Evolutionary conservation across 129 eudicot genomes (phyloP).

Genomic region (Oenanthe sinensis): DNA sequence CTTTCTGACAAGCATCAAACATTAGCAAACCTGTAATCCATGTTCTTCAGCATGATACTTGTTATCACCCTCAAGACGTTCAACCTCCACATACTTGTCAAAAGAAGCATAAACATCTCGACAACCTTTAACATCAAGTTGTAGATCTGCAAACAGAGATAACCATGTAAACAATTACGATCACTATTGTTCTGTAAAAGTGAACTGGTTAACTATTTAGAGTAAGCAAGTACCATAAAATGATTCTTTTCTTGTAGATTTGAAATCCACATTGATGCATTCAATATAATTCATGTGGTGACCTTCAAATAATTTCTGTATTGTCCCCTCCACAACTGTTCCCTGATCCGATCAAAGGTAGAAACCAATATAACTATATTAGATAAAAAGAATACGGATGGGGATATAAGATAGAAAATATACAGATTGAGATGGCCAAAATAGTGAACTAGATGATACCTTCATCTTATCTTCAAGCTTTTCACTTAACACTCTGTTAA

Average conservation of each 20-base stretch:
- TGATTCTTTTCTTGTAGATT: constrained; percentile 95
- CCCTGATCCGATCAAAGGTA: constrained; percentile 43
- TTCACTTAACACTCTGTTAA: constrained; percentile 85
- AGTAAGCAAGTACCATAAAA: constrained; percentile 60
- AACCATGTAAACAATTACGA: background rate
- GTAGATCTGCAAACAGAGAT: constrained; percentile 61
- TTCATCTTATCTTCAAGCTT: constrained; percentile 99
- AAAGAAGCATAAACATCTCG: constrained; percentile 94
- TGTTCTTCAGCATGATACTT: constrained; percentile 85
- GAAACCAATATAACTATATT: background rate
- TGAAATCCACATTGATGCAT: constrained; percentile 86
- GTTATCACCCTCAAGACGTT: constrained; percentile 94
- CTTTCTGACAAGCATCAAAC: background rate
- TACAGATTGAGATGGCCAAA: background rate
- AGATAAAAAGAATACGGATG: background rate
- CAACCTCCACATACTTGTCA: constrained; percentile 98
- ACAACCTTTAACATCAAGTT: constrained; percentile 97
- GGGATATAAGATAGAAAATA: background rate
- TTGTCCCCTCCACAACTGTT: constrained; percentile 98
- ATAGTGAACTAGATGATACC: constrained; percentile 29
- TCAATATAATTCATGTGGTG: constrained; percentile 97
- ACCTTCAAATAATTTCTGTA: constrained; percentile 94
- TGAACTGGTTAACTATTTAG: background rate
- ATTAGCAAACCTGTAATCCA: constrained; percentile 72
- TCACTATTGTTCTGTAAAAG: background rate